phyloP scores from a whole-genome alignment of 768 basidiomycete genomes.

The Lanmaoa rubissima region DNA sequence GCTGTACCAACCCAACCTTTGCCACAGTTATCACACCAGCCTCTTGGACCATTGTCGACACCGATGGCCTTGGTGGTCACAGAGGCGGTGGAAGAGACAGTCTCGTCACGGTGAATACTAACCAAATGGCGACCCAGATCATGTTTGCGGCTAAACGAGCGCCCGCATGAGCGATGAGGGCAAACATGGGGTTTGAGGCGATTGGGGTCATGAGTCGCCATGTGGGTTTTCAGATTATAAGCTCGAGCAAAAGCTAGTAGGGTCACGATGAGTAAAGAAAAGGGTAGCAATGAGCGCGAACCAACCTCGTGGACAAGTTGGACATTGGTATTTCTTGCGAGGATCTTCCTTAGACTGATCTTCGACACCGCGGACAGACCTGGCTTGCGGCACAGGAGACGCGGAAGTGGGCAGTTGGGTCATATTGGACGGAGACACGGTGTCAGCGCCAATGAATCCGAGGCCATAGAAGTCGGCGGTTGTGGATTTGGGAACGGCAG shows the following conservation, averaged over 20 bases:
- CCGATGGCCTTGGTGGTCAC: slow-evolving; percentile 53
- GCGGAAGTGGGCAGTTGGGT: slow-evolving; percentile 47
- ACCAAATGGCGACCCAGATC: slow-evolving; percentile 88
- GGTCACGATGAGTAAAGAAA: not conserved
- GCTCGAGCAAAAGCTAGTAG: slow-evolving; percentile 82
- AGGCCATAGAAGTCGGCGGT: slow-evolving; percentile 47
- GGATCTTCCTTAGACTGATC: slow-evolving; percentile 57
- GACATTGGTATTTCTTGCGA: slow-evolving; percentile 77
- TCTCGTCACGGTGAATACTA: slow-evolving; percentile 78
- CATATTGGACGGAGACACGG: slow-evolving; percentile 57
- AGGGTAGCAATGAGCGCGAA: not conserved
- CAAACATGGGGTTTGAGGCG: slow-evolving; percentile 87
- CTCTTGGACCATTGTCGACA: slow-evolving; percentile 58
- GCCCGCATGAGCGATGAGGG: slow-evolving; percentile 79
- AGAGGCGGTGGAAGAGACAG: slow-evolving; percentile 42
- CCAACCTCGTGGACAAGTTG: slow-evolving; percentile 69
- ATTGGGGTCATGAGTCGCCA: slow-evolving; percentile 92
- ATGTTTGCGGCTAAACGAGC: slow-evolving; percentile 93
- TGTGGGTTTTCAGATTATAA: slow-evolving; percentile 94
- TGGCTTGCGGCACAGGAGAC: slow-evolving; percentile 38
- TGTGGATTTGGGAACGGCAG: slow-evolving; percentile 47
- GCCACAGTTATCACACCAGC: slow-evolving; percentile 76
- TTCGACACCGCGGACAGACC: slow-evolving; percentile 38
- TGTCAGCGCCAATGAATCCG: slow-evolving; percentile 33
- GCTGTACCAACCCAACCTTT: slow-evolving; percentile 60